Conservation (phyloP, 2,329 filamentous ascomycete species). For the Didymella pomorum region DNA sequence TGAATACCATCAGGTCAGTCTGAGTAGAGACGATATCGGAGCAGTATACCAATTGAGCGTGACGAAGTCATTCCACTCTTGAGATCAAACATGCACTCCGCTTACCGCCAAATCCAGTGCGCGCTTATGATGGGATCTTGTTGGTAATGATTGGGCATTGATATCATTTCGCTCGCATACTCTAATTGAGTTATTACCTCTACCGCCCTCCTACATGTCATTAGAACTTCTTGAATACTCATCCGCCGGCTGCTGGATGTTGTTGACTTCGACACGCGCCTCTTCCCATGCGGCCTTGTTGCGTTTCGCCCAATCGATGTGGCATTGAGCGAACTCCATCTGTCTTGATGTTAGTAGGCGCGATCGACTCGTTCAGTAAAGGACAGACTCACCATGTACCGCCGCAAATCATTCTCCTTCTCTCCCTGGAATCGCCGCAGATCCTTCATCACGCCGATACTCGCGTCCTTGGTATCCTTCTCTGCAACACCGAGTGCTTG, state of each 20-base stretch:
- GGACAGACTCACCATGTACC: slow-evolving; percentile 91
- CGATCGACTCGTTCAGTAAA: too few relatives aligned
- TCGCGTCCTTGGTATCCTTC: slow-evolving; percentile 92
- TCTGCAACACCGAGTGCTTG: slow-evolving; percentile 89
- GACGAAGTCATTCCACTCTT: background rate
- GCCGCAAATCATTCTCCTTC: slow-evolving; percentile 91
- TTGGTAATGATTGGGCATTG: background rate
- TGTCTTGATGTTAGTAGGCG: slow-evolving; percentile 50
- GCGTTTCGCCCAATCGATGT: slow-evolving; percentile 93
- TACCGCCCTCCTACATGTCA: slow-evolving; percentile 24
- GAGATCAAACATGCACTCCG: background rate
- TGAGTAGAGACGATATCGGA: background rate
- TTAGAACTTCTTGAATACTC: slow-evolving; percentile 31
- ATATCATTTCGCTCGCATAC: background rate
- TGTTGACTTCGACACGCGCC: slow-evolving; percentile 83
- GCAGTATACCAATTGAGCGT: slow-evolving; percentile 1
- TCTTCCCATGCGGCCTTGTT: slow-evolving; percentile 93
- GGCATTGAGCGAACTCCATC: slow-evolving; percentile 91
- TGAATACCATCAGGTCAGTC: background rate
- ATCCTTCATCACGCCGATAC: slow-evolving; percentile 85
- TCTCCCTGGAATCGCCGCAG: slow-evolving; percentile 91
- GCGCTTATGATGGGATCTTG: background rate
- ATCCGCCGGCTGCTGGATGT: slow-evolving; percentile 68
- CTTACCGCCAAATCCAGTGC: background rate
- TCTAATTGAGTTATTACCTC: background rate